Conservation (phyloP, 1,139 yeast genomes). For the Scheffersomyces titani region DNA sequence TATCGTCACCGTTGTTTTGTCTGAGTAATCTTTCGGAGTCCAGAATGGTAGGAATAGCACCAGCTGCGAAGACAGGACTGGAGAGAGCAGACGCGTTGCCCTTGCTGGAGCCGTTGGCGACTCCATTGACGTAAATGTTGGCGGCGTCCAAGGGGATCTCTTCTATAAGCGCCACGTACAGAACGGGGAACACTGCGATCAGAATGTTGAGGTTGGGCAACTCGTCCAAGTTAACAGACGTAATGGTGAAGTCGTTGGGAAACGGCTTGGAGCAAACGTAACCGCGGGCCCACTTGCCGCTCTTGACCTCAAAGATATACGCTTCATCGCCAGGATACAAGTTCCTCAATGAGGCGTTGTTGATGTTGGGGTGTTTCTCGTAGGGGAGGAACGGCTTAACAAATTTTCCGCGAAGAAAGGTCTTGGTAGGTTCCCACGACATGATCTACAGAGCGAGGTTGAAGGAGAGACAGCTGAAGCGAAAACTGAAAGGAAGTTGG, state of each 20-base stretch:
- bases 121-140: constrained; percentile 31
- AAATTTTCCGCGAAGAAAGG: constrained; percentile 51
- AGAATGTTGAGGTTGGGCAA: constrained; percentile 55
- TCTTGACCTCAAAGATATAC: constrained; percentile 69
- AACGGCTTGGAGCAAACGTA: constrained; percentile 63
- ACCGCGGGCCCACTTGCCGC: constrained; percentile 77
- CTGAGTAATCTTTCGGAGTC: constrained; percentile 42
- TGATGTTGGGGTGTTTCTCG: constrained; percentile 47
- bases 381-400: constrained; percentile 63
- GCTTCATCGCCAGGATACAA: constrained; percentile 82
- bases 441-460: constrained; percentile 6
- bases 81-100: neutral
- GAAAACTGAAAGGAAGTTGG: neutral
- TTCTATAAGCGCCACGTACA: constrained; percentile 44
- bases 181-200: constrained; percentile 63
- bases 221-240: constrained; percentile 60
- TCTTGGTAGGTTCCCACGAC: constrained; percentile 42
- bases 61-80: constrained; percentile 15
- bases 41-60: constrained; percentile 38
- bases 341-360: constrained; percentile 47
- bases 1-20: constrained; percentile 18
- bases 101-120: constrained; percentile 32
- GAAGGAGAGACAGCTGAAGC: neutral
- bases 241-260: constrained; percentile 68
- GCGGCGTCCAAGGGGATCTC: constrained; percentile 29